Percentiles rank a stretch among this genome's conserved stretches.
Conservation (phyloP, 768 basidiomycete genomes). For the Daedaleopsis nitida region DNA sequence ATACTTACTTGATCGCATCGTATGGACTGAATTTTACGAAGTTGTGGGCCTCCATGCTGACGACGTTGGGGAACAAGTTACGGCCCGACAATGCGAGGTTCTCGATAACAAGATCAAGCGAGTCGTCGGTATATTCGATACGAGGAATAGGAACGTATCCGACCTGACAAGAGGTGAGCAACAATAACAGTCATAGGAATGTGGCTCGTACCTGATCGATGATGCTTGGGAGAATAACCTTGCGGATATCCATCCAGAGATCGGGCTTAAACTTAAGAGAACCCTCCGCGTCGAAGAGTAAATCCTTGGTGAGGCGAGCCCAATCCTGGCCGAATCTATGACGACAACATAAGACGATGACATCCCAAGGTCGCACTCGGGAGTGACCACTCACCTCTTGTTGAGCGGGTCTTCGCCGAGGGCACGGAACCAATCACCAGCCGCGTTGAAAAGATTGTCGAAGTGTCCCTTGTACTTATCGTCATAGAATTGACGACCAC, state of each 20-base stretch:
- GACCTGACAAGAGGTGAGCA: constrained; percentile 40
- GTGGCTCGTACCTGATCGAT: constrained; percentile 62
- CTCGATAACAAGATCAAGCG: constrained; percentile 88
- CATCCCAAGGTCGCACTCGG: not conserved
- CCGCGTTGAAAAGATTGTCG: constrained; percentile 72
- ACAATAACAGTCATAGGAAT: not conserved
- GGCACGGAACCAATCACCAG: constrained; percentile 79
- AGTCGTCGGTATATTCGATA: constrained; percentile 89
- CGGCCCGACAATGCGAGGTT: constrained; percentile 87
- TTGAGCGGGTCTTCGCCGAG: constrained; percentile 88
- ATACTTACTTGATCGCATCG: constrained; percentile 34
- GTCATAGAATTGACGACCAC: constrained; percentile 78
- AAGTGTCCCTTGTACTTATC: constrained; percentile 75
- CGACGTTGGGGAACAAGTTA: constrained; percentile 85
- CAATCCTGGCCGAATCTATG: constrained; percentile 74
- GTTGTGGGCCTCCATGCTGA: constrained; percentile 77
- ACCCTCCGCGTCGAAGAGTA: constrained; percentile 83
- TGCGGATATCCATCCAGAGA: constrained; percentile 86
- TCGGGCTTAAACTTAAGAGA: constrained; percentile 85
- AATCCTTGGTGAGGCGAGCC: constrained; percentile 76
- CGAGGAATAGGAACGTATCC: constrained; percentile 90
- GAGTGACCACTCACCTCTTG: constrained; percentile 38
- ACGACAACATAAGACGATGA: not conserved
- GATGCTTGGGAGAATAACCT: constrained; percentile 77
- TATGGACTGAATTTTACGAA: constrained; percentile 86